These are phyloP conservation scores for Spinacia oleracea DNA, from an alignment of 179 eudicot genomes.

Conservation along the genomic window DNA sequence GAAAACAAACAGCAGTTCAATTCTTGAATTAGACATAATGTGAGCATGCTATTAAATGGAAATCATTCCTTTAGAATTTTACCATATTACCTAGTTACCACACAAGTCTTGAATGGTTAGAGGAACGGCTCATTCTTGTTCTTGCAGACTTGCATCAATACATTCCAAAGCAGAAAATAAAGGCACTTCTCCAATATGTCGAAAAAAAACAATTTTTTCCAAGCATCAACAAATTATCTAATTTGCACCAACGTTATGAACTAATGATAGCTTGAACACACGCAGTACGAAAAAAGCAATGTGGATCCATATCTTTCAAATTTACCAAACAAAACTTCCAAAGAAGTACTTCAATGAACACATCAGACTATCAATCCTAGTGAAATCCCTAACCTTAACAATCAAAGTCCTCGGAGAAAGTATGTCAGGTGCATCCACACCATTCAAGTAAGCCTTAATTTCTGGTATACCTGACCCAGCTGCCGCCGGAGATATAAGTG, in stretches of 20 bases:
- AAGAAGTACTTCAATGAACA: neutral
- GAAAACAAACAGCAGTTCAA: neutral
- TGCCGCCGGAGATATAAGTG: constrained; percentile 73
- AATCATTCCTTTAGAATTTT: neutral
- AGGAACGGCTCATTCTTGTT: neutral
- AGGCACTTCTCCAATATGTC: neutral
- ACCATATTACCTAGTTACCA: neutral
- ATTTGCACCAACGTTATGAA: neutral
- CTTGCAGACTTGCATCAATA: neutral
- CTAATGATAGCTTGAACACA: neutral
- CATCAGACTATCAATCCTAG: neutral
- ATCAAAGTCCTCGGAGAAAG: constrained; percentile 67
- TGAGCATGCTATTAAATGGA: neutral
- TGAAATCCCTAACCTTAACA: constrained; percentile 60
- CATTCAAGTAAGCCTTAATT: constrained; percentile 91
- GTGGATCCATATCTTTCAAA: neutral
- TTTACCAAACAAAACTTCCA: neutral
- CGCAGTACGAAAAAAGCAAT: neutral
- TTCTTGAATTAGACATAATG: neutral
- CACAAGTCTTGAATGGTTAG: neutral
- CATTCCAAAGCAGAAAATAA: neutral
- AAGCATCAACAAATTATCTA: neutral
- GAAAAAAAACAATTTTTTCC: constrained; percentile 6
- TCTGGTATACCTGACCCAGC: constrained; percentile 98
- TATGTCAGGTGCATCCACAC: constrained; percentile 83